Evolutionary conservation across 2,329 filamentous ascomycete species (phyloP), one percentile per base, ranked within the genome.

Genomic region (Epichloe bromicola): DNA sequence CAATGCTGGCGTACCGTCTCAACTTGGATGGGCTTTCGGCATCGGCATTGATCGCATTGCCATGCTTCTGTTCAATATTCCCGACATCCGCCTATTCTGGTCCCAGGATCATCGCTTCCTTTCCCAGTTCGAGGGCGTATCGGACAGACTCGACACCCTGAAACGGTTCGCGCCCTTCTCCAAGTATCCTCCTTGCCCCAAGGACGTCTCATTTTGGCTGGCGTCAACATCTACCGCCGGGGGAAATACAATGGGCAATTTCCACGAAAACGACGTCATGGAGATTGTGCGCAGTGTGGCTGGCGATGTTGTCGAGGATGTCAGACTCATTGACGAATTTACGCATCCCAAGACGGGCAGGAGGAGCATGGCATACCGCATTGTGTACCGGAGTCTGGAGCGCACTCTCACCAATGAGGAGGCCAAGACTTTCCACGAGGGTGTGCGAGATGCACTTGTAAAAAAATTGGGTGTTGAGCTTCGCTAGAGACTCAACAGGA

Each of bases 261-360:
- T 95, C 63, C 91, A 97, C 66, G 90, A 94, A 65, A 97, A 97
- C 68, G 93, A 98, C 67, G 74, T 97, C 48, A 97, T 97, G 91
- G 93, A 97, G 69, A 78, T 96, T 51, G 86, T 96, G 17, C 82
- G 93, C 57, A 83, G 83, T 58, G 75, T 91, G 45, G 87, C 82
- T 10, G 90, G 89, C 48, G 86, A 95, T 65, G 69, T 82, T 20
- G 88, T 93, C 37, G 93, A 98, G 69, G 88, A 95, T 65, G 91
- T 97, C 48, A 75, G 73, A 54, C 74, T 94, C 30, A 80, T 88
- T 49, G 93, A 97, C 67, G 79, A 88, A 64, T 98, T 97, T 66
- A 81, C 79, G 46, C 89, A 97, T 67, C 89, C 90, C 38, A 89
- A 86, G 70, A 90, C 86, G 19, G 82, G 84, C 4, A 76, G 86